A percentile compares a stretch with the other conserved stretches of the same genome.
Evolutionary conservation across 495 filamentous ascomycete species (phyloP).

Genomic region (Hypomontagnella monticulosa): DNA sequence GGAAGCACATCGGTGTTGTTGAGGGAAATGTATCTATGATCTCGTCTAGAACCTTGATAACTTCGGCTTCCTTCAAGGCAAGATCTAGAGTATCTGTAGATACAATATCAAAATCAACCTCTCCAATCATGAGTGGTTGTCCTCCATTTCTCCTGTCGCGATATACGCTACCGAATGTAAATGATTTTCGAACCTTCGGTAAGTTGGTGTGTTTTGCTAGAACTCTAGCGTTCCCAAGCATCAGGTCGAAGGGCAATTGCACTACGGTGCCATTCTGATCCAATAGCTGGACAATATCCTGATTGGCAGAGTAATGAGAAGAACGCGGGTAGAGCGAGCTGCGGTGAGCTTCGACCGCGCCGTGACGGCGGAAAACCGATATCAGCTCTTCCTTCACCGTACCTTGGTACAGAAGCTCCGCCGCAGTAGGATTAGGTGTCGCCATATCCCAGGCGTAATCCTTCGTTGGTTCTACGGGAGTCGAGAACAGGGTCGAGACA

Average conservation of each 20-base stretch:
- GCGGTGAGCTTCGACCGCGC: slow-evolving; percentile 82
- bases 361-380: slow-evolving; percentile 88
- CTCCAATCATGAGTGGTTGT: slow-evolving; percentile 82
- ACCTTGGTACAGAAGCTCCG: slow-evolving; percentile 74
- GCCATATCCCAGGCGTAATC: slow-evolving; percentile 89
- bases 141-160: slow-evolving; percentile 76
- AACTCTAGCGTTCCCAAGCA: slow-evolving; percentile 84
- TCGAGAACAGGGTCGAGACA: slow-evolving; percentile 81
- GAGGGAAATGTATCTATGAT: slow-evolving; percentile 84
- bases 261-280: slow-evolving; percentile 84
- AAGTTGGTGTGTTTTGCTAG: slow-evolving; percentile 73
- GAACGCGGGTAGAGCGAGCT: slow-evolving; percentile 84
- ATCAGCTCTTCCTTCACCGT: slow-evolving; percentile 79
- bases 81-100: slow-evolving; percentile 81
- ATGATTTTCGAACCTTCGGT: slow-evolving; percentile 76
- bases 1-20: slow-evolving; percentile 83
- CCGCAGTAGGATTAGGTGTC: slow-evolving; percentile 58
- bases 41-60: slow-evolving; percentile 93
- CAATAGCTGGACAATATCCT: slow-evolving; percentile 77
- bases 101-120: slow-evolving; percentile 95
- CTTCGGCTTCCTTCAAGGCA: slow-evolving; percentile 92
- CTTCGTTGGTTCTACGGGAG: slow-evolving; percentile 75
- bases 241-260: slow-evolving; percentile 91
- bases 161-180: slow-evolving; percentile 89
- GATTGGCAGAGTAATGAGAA: slow-evolving; percentile 71